phyloP scores from a whole-genome alignment of 345 rosid species.

The Eucalyptus polyanthemos region DNA sequence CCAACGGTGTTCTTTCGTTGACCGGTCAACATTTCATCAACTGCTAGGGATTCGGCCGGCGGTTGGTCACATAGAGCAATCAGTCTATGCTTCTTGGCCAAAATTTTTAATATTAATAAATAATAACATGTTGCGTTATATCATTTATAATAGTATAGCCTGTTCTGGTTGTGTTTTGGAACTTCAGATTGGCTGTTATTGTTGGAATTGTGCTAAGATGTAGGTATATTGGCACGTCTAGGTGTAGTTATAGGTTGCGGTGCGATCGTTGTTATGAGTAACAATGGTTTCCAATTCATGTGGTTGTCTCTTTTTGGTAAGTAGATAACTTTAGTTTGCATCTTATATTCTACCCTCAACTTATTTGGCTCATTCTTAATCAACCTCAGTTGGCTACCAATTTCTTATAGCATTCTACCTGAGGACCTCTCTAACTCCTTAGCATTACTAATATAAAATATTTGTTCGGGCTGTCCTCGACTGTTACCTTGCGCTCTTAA shows the following conservation, averaged over 20 bases:
- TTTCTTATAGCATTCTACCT: too few relatives aligned
- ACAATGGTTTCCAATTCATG: neutral
- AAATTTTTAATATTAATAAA: too few relatives aligned
- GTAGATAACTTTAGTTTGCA: neutral
- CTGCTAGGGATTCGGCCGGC: fast-evolving
- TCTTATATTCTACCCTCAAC: neutral
- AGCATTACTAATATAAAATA: too few relatives aligned
- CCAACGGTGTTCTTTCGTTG: neutral
- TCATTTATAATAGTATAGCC: neutral
- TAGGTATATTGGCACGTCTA: neutral
- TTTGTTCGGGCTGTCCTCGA: neutral
- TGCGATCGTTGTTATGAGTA: neutral
- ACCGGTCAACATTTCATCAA: neutral
- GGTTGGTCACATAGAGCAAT: too few relatives aligned
- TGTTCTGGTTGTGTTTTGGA: neutral
- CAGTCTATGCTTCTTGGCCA: too few relatives aligned
- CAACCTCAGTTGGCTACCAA: neutral
- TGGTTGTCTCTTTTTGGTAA: neutral
- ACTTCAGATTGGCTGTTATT: neutral
- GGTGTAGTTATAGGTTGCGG: neutral
- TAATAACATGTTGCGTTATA: neutral
- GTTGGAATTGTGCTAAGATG: neutral
- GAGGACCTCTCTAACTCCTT: neutral
- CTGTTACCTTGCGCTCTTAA: neutral
- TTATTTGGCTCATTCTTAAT: neutral